A percentile compares a stretch with the other conserved stretches of the same genome.
Evolutionary conservation across 176 grass and related monocot genomes (phyloP).

Genomic region (Cenchrus americanus): DNA sequence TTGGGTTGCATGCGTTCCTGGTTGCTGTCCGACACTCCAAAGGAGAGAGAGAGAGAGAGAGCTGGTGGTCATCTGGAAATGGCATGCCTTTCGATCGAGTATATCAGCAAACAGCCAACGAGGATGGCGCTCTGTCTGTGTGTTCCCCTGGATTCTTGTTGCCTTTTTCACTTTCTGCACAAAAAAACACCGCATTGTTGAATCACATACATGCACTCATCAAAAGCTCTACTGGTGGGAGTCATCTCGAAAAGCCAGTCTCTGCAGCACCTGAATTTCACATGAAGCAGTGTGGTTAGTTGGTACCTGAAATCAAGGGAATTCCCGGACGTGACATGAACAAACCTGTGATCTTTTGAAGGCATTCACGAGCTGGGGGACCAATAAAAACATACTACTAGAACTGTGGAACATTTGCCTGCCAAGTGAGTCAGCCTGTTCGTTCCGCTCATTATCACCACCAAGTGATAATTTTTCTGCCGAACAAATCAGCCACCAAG

Average conservation of each 20-base stretch:
- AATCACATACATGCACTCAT: neutral
- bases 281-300: neutral
- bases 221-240: too few relatives aligned
- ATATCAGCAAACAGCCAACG: constrained; percentile 3
- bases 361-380: neutral
- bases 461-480: too few relatives aligned
- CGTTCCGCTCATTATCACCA: too few relatives aligned
- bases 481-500: too few relatives aligned
- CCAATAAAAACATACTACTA: neutral
- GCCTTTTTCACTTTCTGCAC: neutral
- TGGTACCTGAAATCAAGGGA: neutral
- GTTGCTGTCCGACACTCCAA: neutral
- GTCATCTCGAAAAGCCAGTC: too few relatives aligned
- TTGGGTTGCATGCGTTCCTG: neutral
- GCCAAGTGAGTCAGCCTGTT: too few relatives aligned
- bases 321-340: neutral
- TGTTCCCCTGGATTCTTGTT: constrained; percentile 26
- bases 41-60: neutral
- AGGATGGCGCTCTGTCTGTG: neutral
- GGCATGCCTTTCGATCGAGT: constrained; percentile 30
- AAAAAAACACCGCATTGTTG: neutral
- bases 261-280: constrained; percentile 5
- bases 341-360: neutral
- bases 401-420: neutral
- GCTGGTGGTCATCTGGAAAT: neutral